These are phyloP conservation scores for Mycena belliarum DNA, from an alignment of 768 basidiomycete genomes.

Conservation along the genomic window DNA sequence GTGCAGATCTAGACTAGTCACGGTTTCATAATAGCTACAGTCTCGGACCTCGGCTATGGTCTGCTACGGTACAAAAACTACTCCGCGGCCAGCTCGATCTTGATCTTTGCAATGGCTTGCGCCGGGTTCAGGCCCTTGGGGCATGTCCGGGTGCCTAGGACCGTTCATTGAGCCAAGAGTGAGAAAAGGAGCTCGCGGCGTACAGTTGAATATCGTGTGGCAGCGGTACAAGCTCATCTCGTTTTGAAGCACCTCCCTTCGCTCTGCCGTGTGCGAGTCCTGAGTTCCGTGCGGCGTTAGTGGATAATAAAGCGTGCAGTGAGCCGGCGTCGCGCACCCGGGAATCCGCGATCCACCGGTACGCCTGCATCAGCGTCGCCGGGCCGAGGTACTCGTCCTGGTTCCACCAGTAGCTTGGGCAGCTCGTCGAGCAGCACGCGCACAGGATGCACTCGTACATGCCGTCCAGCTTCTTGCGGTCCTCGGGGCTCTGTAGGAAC, in stretches of 20 bases:
- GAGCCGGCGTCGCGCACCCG: conserved; percentile 52
- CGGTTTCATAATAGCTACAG: background rate
- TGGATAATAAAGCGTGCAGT: background rate
- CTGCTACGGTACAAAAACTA: conserved; percentile 32
- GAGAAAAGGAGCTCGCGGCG: conserved; percentile 21
- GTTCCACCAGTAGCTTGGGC: conserved; percentile 99
- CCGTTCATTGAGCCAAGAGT: background rate
- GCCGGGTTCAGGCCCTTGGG: conserved; percentile 96
- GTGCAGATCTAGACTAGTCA: background rate
- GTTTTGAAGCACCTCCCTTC: conserved; percentile 93
- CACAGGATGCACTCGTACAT: conserved; percentile 98
- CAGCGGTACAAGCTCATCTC: conserved; percentile 95
- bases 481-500: conserved; percentile 86
- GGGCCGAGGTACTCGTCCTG: conserved; percentile 98
- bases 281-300: conserved; percentile 31
- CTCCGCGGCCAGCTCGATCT: conserved; percentile 82
- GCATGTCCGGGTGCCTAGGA: conserved; percentile 84
- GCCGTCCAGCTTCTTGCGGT: conserved; percentile 93
- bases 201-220: conserved; percentile 98
- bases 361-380: conserved; percentile 94
- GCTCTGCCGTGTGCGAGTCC: conserved; percentile 76
- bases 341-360: conserved; percentile 98
- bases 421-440: conserved; percentile 96
- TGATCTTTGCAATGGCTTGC: conserved; percentile 89
- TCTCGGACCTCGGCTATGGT: too few relatives aligned